Base-by-base conservation (phyloP, 1,284 basidiomycete species). In the Cryptococcus hybrid region DNA sequence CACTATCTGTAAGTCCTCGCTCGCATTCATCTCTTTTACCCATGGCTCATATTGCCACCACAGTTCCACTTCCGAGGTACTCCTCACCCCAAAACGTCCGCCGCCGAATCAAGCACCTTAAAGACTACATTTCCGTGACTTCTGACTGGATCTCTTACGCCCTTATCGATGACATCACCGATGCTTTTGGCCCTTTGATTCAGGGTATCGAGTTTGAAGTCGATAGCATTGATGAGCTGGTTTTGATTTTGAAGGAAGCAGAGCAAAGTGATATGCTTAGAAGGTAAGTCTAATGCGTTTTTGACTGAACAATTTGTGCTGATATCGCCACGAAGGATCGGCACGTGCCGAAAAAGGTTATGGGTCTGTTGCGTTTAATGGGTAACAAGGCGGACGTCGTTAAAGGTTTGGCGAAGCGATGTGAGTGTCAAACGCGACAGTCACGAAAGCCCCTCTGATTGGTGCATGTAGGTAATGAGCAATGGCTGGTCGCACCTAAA, bases 111-210 rank as follows among this genome's bases (percentile, higher is more conserved):
- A 98, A 98, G 80, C 96, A 99, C 77, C 88, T 99, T 63, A 97
- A 96, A 75, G 96, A 99, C 81, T 99, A 98, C 80, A 99, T 99
- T 78, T 90, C 86, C 63, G 96, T 99, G 66, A 98, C 96, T 0
- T 96, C 93, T 3, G 96, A 99, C 79, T 99, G 96, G 96, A 99
- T 99, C 68, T 98, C 94, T 11, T 99, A 99, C 70, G 96, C 96
- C 13, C 86, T 99, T 59, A 99, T 99, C 73, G 96, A 99, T 79
- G 96, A 99, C 80, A 99, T 99, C 73, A 99, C 96, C 55, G 96
- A 99, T 77, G 95, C 94, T 3, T 99, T 99, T 77, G 96, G 95
- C 1, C 96, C 96, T 12, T 84, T 99, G 55, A 99, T 99, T 69
- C 96, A 98, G 77, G 87, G 88, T 70, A 99, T 99, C 77, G 96